Evolutionary conservation across 2,329 filamentous ascomycete species (phyloP).

Genomic region (Karstenula rhodostoma): DNA sequence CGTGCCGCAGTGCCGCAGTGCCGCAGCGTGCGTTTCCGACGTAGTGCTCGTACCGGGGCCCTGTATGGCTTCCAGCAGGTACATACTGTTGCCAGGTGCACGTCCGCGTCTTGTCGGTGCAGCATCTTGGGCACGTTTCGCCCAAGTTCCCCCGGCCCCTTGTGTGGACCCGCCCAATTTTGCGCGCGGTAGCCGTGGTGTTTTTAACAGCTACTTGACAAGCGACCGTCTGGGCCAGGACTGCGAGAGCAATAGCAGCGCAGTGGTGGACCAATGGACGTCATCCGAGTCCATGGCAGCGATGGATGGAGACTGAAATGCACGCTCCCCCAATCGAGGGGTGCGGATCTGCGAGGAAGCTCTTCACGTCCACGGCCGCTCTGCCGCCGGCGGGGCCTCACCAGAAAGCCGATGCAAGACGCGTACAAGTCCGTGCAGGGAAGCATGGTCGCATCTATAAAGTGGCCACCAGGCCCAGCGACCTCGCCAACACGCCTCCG

Average conservation of each 20-base stretch:
- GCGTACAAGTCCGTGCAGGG: background rate
- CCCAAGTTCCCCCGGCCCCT: background rate
- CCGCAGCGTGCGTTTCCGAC: background rate
- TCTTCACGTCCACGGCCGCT: slow-evolving; percentile 13
- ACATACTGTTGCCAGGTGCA: slow-evolving; percentile 1
- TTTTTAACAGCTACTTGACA: slow-evolving; percentile 4
- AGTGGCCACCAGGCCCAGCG: slow-evolving; percentile 8
- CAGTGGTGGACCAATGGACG: slow-evolving; percentile 11
- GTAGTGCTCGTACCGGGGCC: background rate
- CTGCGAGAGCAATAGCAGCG: background rate
- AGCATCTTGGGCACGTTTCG: slow-evolving; percentile 16
- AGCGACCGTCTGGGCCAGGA: slow-evolving; percentile 1
- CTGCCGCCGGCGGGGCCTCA: slow-evolving; percentile 5
- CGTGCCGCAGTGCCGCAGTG: background rate
- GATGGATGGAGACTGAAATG: slow-evolving; percentile 8
- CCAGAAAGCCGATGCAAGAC: slow-evolving; percentile 20
- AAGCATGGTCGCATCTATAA: background rate
- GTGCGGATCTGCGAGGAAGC: slow-evolving; percentile 23
- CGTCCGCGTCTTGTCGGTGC: slow-evolving; percentile 17
- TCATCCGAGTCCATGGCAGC: slow-evolving; percentile 7
- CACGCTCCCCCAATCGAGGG: slow-evolving; percentile 16
- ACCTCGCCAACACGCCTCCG: background rate
- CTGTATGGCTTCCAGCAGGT: background rate
- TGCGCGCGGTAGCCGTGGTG: slow-evolving; percentile 9
- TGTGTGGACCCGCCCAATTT: slow-evolving; percentile 10